Base-by-base conservation (phyloP, 805 yeast species). In the Wickerhamomyces kurtzmanii region DNA sequence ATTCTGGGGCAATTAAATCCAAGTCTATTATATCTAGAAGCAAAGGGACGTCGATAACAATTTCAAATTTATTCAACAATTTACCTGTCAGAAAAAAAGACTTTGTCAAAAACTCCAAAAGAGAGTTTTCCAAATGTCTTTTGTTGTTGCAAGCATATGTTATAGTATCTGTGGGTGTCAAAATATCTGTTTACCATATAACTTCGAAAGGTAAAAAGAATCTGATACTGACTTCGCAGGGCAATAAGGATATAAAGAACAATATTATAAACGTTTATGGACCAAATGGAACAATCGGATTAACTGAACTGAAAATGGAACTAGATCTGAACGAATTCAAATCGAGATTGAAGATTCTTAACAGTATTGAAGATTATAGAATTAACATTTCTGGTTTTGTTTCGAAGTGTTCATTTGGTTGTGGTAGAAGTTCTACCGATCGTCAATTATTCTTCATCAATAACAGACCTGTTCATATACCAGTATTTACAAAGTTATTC, bases 41-140 rank as follows among this genome's bases (percentile, higher is more conserved):
- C 12, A 64, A 57, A 28, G 98, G 99, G 1, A 87, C 96, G 0
- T 55, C 71, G 0, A 68, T 85, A 0, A 43, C 42, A 0, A 58
- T 91, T 5, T 41, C 68, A 1, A 62, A 73, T 22, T 40, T 91
- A 8, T 91, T 91, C 45, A 50, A 64, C 8, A 65, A 57, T 28
- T 52, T 87, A 29, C 97, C 97, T 0, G 98, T 93, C 6, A 61
- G 99, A 33, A 62, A 73, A 27, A 78, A 75, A 42, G 86, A 82
- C 38, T 67, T 87, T 27, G 63, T 59, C 12, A 82, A 75, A 43
- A 77, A 80, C 39, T 44, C 57, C 21, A 82, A 73, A 44, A 64
- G 75, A 32, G 95, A 86, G 46, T 85, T 77, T 53, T 62, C 72
- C 25, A 80, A 76, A 42, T 63, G 83, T n/a, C 43, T 89, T 4